Percentiles rank a stretch among this genome's conserved stretches.
These are phyloP conservation scores for Paulownia fortunei DNA, from an alignment of 257 asterid species.

Conservation along the genomic window DNA sequence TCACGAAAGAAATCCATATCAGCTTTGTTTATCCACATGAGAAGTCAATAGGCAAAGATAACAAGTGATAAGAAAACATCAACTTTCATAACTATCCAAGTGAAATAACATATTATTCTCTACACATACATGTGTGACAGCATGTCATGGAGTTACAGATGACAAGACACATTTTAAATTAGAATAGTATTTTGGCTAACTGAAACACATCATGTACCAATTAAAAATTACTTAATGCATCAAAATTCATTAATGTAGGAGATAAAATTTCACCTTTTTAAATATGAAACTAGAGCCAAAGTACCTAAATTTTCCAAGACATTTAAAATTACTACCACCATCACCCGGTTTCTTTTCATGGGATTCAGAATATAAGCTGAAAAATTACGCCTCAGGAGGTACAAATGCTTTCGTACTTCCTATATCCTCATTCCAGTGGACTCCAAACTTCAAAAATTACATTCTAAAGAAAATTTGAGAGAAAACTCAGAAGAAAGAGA, in stretches of 20 bases:
- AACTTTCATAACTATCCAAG: neutral
- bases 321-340: neutral
- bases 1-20: neutral
- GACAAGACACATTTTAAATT: neutral
- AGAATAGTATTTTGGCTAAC: neutral
- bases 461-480: neutral
- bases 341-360: neutral
- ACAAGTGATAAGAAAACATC: neutral
- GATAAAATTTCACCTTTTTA: neutral
- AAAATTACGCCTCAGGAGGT: neutral
- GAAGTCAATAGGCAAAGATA: neutral
- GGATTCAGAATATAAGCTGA: neutral
- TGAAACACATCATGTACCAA: neutral
- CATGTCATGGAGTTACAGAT: neutral
- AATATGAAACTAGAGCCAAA: neutral
- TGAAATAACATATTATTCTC: neutral
- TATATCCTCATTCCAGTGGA: neutral
- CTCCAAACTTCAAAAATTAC: neutral
- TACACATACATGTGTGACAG: neutral
- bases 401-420: conserved; percentile 11
- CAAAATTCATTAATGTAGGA: neutral
- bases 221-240: neutral
- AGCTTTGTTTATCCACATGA: neutral
- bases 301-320: neutral
- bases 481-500: neutral